Evolutionary conservation across 306 rosid genomes (phyloP).

Genomic region (Begonia loranthoides): DNA sequence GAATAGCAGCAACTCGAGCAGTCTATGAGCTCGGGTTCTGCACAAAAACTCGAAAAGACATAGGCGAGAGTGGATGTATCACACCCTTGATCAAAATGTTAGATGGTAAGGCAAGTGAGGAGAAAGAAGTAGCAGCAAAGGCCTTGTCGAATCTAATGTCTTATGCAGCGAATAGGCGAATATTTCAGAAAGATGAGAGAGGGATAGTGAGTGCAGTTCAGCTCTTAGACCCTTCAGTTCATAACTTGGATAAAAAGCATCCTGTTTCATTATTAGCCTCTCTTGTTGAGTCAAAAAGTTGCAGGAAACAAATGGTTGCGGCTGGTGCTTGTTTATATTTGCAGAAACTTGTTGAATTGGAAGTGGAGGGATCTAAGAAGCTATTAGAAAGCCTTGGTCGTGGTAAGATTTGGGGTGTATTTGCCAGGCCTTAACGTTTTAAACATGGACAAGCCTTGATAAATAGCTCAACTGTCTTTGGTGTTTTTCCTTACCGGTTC

Average conservation of each 20-base stretch:
- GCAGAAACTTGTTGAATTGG: conserved; percentile 63
- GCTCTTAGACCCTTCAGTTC: conserved; percentile 58
- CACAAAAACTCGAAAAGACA: conserved; percentile 48
- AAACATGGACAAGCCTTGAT: conserved; percentile 1
- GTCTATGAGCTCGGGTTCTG: conserved; percentile 53
- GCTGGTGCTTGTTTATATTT: conserved; percentile 54
- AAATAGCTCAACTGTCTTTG: too few species aligned
- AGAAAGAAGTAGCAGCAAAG: conserved; percentile 66
- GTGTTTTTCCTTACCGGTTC: too few species aligned
- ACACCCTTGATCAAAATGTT: conserved; percentile 54
- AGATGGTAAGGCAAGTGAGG: conserved; percentile 79
- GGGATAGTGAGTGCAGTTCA: conserved; percentile 60
- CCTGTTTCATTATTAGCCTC: conserved; percentile 59
- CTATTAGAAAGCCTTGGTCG: conserved; percentile 70
- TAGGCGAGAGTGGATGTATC: conserved; percentile 70
- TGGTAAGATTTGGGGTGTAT: conserved; percentile 87
- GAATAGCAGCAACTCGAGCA: conserved; percentile 55
- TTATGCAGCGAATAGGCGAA: conserved; percentile 33
- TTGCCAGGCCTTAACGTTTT: conserved; percentile 46
- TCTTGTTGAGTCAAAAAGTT: conserved; percentile 50
- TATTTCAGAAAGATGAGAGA: conserved; percentile 51
- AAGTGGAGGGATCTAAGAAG: conserved; percentile 74
- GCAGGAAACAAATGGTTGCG: conserved; percentile 72
- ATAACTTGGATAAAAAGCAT: conserved; percentile 52
- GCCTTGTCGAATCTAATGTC: conserved; percentile 48